phyloP scores from a whole-genome alignment of 2,329 filamentous ascomycete genomes.

The Aplosporella prunicola region DNA sequence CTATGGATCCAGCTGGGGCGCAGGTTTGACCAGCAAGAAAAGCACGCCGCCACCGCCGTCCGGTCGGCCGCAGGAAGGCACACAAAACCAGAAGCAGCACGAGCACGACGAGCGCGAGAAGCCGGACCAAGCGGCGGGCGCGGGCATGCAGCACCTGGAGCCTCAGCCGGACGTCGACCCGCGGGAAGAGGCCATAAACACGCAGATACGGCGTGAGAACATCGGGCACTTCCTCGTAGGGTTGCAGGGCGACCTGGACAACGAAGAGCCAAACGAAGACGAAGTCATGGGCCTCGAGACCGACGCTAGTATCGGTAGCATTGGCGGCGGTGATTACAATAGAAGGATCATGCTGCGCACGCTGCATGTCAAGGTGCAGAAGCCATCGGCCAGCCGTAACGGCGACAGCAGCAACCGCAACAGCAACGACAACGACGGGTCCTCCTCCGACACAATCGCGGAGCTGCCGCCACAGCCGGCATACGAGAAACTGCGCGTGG shows the following conservation, averaged over 20 bases:
- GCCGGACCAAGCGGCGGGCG: slow-evolving; percentile 17
- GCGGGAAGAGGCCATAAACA: slow-evolving; percentile 54
- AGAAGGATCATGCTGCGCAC: slow-evolving; percentile 54
- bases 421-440: slow-evolving; percentile 14
- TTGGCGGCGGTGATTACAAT: slow-evolving; percentile 25
- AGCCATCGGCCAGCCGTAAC: background rate
- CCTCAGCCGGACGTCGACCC: slow-evolving; percentile 32
- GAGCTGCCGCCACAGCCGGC: slow-evolving; percentile 3
- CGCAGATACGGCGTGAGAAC: slow-evolving; percentile 34
- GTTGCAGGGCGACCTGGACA: slow-evolving; percentile 53
- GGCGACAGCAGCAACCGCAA: background rate
- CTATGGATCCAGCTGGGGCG: slow-evolving; percentile 33
- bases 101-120: slow-evolving; percentile 4
- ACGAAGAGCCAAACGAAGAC: slow-evolving; percentile 21
- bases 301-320: slow-evolving; percentile 13
- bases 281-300: slow-evolving; percentile 36
- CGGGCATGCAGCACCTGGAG: slow-evolving; percentile 28
- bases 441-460: background rate
- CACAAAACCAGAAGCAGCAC: background rate
- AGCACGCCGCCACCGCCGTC: slow-evolving; percentile 11
- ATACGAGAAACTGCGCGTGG: slow-evolving; percentile 44
- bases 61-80: background rate
- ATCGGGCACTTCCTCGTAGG: slow-evolving; percentile 58
- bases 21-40: too few species aligned
- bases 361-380: slow-evolving; percentile 52